Base-by-base conservation (phyloP, 148 eudicot genomes). In the Silene uniflora region DNA sequence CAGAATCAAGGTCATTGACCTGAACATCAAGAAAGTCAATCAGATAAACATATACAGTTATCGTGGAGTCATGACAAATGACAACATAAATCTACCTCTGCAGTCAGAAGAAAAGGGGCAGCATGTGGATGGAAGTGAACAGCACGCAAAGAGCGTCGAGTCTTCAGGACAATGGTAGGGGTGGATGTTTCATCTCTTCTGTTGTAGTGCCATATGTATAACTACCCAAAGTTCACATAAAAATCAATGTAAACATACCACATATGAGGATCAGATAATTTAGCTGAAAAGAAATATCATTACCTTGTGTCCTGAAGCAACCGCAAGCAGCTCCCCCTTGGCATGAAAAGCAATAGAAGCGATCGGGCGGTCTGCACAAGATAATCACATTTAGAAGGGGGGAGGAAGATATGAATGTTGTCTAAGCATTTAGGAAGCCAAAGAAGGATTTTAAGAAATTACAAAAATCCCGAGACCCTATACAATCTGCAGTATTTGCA, bases 291-390 rank as follows among this genome's bases (percentile, higher is more conserved):
- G 10, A 61, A 75, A 47, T 71, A 71, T 52, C 63, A 77, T 81
- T 62, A 96, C 99, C 98, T 96, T 96, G 87, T 92, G 99, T 47
- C 99, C 98, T 21, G 99, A 91, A 79, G 99, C 99, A 73, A 96
- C 98, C 13, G 99, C 99, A 73, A 96, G 86, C 77, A 96, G 82
- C 78, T 92, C 99, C 24, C 97, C 99, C 82, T 88, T 88, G 70
- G 97, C 92, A 85, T 96, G 98, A 84, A 96, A 96, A 76, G 99
- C 99, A 78, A 96, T 89, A 70, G 98, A 92, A 78, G 99, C 99
- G 72, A 96, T 96, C 29, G 99, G 99, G 10, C 99, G 94, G 73
- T 87, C 99, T 96, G 91, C 83, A 83, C 7, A 73, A 73, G 60
- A 73, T 72, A 65, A 27, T 75, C 67, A 61, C 22, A 72, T 52